Evolutionary conservation across 2,329 filamentous ascomycete genomes (phyloP), one percentile per base, ranked within the genome.

Genomic region (Sodiomyces alkalinus): DNA sequence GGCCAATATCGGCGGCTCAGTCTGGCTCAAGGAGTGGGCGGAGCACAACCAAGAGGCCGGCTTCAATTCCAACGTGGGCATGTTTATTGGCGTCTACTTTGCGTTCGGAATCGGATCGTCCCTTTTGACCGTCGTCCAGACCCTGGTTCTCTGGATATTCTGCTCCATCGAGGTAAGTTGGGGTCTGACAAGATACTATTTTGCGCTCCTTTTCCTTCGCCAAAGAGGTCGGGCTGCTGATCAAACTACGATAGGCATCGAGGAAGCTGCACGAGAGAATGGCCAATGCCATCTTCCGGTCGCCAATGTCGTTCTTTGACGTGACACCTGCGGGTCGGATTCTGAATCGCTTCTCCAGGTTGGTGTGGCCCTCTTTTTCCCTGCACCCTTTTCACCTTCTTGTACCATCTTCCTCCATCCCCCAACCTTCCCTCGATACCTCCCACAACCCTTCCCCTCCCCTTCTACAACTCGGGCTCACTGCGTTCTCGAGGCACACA

Each of bases 281-380:
- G 90, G 87, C 87, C 23, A 90, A 80, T 44, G 85, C 90, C 12
- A 94, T 96, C 42, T 98, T 98, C 66, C 72, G 90, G 40, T 92
- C 85, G 20, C 92, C 90, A 30, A 98, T 98, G 90, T 90, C 75
- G 42, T 98, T 98, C 58, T 98, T 98, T 43, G 92, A 98, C 51
- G 93, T 86, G 1, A 98, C 90, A 2, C 90, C 90, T 3, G 79
- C 86, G 37, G 90, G 90, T n/a, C 75, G 92, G 32, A 94, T 98
- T 44, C 62, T 98, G 34, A 98, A 98, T 52, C 71, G 90, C 30
- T 98, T 98, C 53, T 96, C 87, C 11, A 92, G 78, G 76, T 80
- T 53, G 38, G 71, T 58, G 26, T 18, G 11, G 22, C 22, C 19
- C 22, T 30, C 18, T 23, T 15, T 21, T 22, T 14, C n/a, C n/a